Evolutionary conservation across 495 filamentous ascomycete genomes (phyloP), one percentile per base, ranked within the genome.

Genomic region (Xylaria curta): DNA sequence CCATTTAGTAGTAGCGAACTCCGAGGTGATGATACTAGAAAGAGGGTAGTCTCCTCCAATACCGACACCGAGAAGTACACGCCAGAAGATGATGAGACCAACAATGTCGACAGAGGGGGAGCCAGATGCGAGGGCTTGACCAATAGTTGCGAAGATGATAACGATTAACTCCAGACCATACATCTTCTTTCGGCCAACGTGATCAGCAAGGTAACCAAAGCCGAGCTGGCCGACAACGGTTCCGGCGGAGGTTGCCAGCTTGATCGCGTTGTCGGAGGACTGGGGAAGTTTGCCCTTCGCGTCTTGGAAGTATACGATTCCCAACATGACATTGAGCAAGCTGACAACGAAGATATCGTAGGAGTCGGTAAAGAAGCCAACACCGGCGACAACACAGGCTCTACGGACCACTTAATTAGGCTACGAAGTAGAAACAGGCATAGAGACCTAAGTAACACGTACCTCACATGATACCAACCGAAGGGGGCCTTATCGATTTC

Each of bases 31-130:
- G 77, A 97, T 91, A 19, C 91, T 91, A 24, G 90, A 93, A 19
- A 97, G 85, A 0, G 94, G 94, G 76, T 95, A 96, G 79, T 97
- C 94, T 72, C 93, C 93, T 72, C 93, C 93, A 61, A 95, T 95
- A 54, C 93, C 93, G 36, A 94, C 84, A 46, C 92, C 91, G 90
- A 95, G 94, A 9, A 97, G 77, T 0, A 97, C 88, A 80, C 94
- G 90, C 94, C 94, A 97, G 86, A 97, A 97, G 78, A 95, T 89
- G 56, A 97, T 86, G 67, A 95, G 72, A 66, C 94, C 94, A 61
- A 91, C 85, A 66, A 97, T 89, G 40, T 91, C 87, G 66, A 94
- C 87, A 2, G 89, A 87, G 15, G 83, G 85, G n/a, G 92, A 93
- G 36, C 81, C 79, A 10, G 91, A 89, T n/a, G 89, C 79, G 58